phyloP scores from a whole-genome alignment of 2,329 filamentous ascomycete species.

The Pyrenophora teres region DNA sequence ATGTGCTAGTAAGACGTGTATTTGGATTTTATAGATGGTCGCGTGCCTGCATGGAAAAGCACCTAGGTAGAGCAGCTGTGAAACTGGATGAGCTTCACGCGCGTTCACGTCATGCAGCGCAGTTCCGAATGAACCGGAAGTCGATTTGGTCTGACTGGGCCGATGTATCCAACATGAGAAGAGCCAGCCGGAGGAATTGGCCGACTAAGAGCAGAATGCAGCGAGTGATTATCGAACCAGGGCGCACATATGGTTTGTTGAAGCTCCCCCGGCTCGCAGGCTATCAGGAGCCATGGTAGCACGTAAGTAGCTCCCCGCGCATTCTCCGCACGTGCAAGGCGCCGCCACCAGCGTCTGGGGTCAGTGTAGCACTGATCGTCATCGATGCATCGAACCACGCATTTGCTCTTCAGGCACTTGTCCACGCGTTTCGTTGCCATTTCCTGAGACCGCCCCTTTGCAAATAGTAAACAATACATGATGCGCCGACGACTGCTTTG shows the following conservation, averaged over 20 bases:
- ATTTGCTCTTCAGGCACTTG: neutral
- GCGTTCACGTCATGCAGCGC: constrained; percentile 39
- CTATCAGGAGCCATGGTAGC: constrained; percentile 5
- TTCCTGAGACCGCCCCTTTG: neutral
- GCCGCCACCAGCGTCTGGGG: constrained; percentile 6
- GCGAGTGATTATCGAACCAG: constrained; percentile 1
- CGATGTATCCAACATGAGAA: neutral
- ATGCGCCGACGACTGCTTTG: constrained; percentile 39
- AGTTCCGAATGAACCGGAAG: constrained; percentile 5
- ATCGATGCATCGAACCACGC: constrained; percentile 11
- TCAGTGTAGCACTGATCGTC: constrained; percentile 14
- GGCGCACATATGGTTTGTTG: neutral
- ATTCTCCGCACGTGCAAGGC: constrained; percentile 17
- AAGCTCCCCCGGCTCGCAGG: neutral
- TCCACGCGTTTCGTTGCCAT: neutral
- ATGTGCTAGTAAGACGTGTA: constrained; percentile 11
- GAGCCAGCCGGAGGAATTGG: neutral
- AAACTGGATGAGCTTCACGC: constrained; percentile 31
- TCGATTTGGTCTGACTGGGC: neutral
- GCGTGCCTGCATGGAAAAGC: constrained; percentile 34
- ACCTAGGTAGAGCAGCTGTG: constrained; percentile 17
- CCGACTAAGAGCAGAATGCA: neutral
- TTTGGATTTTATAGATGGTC: constrained; percentile 19
- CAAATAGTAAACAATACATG: neutral
- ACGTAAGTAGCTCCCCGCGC: constrained; percentile 7